phyloP scores from a whole-genome alignment of 306 rosid species.

The Sophora flavescens region DNA sequence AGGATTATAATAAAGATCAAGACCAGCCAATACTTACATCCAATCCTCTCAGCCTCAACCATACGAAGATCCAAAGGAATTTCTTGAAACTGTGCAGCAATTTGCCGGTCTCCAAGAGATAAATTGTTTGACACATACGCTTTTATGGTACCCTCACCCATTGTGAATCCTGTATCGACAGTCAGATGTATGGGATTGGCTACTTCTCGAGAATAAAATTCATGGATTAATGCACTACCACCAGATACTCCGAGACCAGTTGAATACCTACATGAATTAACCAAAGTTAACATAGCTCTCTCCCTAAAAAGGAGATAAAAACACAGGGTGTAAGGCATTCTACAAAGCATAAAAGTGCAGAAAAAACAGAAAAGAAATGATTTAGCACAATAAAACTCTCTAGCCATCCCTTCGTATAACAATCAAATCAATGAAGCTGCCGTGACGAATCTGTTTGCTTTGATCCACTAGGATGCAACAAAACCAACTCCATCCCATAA shows the following conservation, averaged over 20 bases:
- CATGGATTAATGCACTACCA: slow-evolving; percentile 90
- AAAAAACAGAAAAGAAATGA: background rate
- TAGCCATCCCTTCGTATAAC: background rate
- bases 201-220: slow-evolving; percentile 90
- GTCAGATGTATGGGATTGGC: slow-evolving; percentile 90
- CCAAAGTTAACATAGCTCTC: background rate
- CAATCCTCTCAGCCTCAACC: slow-evolving; percentile 94
- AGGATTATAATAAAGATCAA: background rate
- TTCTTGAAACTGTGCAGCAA: slow-evolving; percentile 98
- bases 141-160: slow-evolving; percentile 73
- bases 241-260: slow-evolving; percentile 93
- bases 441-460: background rate
- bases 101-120: slow-evolving; percentile 86
- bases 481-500: background rate
- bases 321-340: background rate
- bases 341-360: background rate
- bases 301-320: background rate
- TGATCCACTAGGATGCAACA: slow-evolving; percentile 7
- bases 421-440: background rate
- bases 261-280: slow-evolving; percentile 72
- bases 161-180: slow-evolving; percentile 88
- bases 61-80: slow-evolving; percentile 90
- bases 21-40: slow-evolving; percentile 58
- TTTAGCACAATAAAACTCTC: slow-evolving; percentile 2
- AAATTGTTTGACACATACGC: slow-evolving; percentile 79